Evolutionary conservation across 129 eudicot genomes (phyloP), one percentile per base, ranked within the genome.

Genomic region (Pseudognaphalium luteoalbum): DNA sequence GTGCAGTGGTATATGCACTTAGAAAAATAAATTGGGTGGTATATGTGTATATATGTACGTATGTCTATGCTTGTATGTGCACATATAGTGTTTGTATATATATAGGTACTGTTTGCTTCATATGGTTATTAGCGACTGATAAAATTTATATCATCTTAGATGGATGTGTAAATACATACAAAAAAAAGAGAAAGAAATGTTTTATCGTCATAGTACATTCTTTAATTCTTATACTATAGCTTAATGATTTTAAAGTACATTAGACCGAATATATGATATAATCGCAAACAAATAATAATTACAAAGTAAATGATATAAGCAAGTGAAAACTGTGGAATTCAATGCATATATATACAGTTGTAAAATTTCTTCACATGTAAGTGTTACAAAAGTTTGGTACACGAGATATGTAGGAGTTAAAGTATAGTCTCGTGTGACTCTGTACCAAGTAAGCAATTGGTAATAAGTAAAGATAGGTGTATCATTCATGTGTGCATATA

Each of bases 371-470:
- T 80, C 61, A 80, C 63, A 56, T 25, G 63, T 72, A 33, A 80
- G 41, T 62, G 9, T 32, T 28, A 50, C 32, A 62, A 78, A 78
- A 32, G 79, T 66, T 80, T 66, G 79, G 83, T 73, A 66, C 79
- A 80, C 83, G 73, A 66, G 74, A 80, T 41, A 72, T 56, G 44
- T 41, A 66, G 41, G 83, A 73, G 75, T 73, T 65, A 34, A 66
- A 73, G 68, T 37, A 74, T 66, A 54, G 79, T 78, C 83, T 78
- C 83, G 66, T 72, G 83, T 80, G 79, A 80, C 41, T 28, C 42
- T 50, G 83, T 73, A 80, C 64, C 78, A 73, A 80, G 56, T 42
- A 73, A 66, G 83, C 78, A 79, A 79, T 65, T 73, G 73, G 79
- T 66, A 74, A 80, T 73, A 73, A 72, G 60, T 80, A 72, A 73